These are phyloP conservation scores for Lasiodiplodia hormozganensis DNA, from an alignment of 2,329 filamentous ascomycete genomes.

Conservation along the genomic window DNA sequence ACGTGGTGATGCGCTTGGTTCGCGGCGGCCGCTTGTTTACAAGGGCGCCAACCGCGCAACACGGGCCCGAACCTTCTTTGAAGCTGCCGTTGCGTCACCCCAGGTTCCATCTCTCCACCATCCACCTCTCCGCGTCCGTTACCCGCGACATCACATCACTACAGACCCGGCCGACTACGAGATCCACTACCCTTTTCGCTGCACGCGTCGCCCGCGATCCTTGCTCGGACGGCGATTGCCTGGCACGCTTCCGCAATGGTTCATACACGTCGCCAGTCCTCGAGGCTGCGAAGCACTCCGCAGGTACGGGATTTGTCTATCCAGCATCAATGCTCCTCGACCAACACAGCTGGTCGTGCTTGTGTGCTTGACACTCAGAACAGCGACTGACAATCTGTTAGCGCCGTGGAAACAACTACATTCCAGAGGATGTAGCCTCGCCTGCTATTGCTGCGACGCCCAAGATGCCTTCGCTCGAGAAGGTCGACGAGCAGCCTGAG, in stretches of 20 bases:
- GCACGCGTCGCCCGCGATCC: neutral
- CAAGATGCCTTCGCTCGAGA: conserved; percentile 24
- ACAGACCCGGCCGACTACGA: neutral
- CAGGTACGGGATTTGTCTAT: neutral
- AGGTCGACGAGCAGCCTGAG: conserved; percentile 22
- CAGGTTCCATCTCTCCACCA: conserved; percentile 14
- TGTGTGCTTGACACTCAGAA: neutral
- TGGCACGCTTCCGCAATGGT: conserved; percentile 19
- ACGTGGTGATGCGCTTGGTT: neutral
- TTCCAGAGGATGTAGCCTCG: neutral
- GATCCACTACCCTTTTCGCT: neutral
- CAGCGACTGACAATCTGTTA: neutral
- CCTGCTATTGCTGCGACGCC: conserved; percentile 9
- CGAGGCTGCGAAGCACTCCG: conserved; percentile 26
- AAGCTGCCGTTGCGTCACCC: conserved; percentile 14
- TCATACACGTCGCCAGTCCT: conserved; percentile 22
- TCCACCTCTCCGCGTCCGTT: neutral
- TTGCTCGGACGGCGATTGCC: neutral
- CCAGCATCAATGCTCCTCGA: neutral
- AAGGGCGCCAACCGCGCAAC: neutral
- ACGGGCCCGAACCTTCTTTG: conserved; percentile 14
- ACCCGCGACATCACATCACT: neutral
- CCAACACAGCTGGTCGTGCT: neutral
- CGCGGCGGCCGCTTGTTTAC: conserved; percentile 23
- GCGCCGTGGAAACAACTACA: neutral